These are phyloP conservation scores for Chlorociboria aeruginascens DNA, from an alignment of 495 filamentous ascomycete species.

Conservation along the genomic window DNA sequence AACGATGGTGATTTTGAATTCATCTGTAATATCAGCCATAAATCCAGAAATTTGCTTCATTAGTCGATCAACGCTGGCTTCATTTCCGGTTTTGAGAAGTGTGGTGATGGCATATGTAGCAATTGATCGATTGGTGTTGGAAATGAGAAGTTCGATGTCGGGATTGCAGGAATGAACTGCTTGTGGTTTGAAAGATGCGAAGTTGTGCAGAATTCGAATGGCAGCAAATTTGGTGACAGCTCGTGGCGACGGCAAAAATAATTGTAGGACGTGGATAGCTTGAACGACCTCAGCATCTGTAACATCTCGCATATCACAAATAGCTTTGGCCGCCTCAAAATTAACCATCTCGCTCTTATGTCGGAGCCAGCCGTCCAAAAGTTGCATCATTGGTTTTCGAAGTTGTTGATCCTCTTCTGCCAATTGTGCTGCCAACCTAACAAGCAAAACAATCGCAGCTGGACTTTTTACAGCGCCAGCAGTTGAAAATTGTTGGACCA, in stretches of 20 bases:
- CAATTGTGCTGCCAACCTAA: constrained; percentile 85
- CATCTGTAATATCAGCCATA: constrained; percentile 96
- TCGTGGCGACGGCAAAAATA: constrained; percentile 93
- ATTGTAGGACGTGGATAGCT: constrained; percentile 86
- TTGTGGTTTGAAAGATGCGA: constrained; percentile 88
- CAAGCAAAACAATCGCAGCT: constrained; percentile 81
- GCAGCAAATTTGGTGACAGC: constrained; percentile 97
- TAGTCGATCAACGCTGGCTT: constrained; percentile 88
- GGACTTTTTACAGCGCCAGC: constrained; percentile 91
- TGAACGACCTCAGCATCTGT: constrained; percentile 85
- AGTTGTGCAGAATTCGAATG: constrained; percentile 91
- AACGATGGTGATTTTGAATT: constrained; percentile 99
- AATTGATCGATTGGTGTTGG: constrained; percentile 92
- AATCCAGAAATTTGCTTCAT: constrained; percentile 98
- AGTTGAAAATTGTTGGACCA: constrained; percentile 95
- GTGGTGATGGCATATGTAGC: constrained; percentile 98
- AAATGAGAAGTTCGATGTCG: constrained; percentile 91
- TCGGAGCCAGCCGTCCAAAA: constrained; percentile 90
- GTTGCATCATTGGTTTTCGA: constrained; percentile 86
- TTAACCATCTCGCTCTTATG: constrained; percentile 99
- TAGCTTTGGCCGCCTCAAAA: constrained; percentile 96
- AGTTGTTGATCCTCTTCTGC: constrained; percentile 86
- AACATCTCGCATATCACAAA: constrained; percentile 87
- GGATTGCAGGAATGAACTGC: constrained; percentile 90
- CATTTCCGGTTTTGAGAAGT: constrained; percentile 93